Base-by-base conservation (phyloP, 805 yeast species). In the Wickerhamiella cacticola region DNA sequence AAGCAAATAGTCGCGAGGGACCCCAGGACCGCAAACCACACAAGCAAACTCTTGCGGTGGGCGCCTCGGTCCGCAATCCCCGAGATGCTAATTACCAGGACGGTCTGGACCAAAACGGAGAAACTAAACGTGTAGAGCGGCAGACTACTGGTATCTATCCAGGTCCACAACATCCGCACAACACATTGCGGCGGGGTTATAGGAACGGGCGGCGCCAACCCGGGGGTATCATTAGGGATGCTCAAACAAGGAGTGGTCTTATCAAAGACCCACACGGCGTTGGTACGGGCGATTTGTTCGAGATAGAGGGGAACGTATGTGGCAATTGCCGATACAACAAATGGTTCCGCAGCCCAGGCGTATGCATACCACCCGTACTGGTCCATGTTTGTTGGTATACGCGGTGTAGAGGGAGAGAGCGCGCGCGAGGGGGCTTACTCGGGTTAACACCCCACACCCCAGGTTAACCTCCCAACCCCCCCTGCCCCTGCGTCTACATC, bases 331-430 rank as follows among this genome's bases (percentile, higher is more conserved):
- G 84, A 77, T 6, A 82, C 92, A 3, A 81, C 72, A 58, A 82
- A 83, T 0, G 92, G 92, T 60, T 82, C 94, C 18, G 83, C 76
- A 1, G 88, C 87, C 73, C 82, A 79, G 2, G 80, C 68, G 53
- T 77, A 79, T 5, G 79, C 65, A 58, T 78, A 77, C 88, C 88
- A 67, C 3, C 88, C 89, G 29, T 68, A 35, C 21, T 49, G 31
- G 7, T 43, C 46, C 46, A 43, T 43, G 6, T 12, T 8, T 13
- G 8, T 8, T 26, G 29, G 15, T 31, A 31, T 12, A 8, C 18
- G 35, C 28, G 9, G 10, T 7, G 9, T 7, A 10, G 28, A 25
- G 28, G 28, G 28, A 25, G 28, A 25, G 28, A 10, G 7, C 28
- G 28, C 28, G 28, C 28, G 28, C 28, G 9, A 25, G 10, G 28